Percentiles rank a stretch among this genome's conserved stretches.
phyloP scores from a whole-genome alignment of 2,329 filamentous ascomycete genomes.

The Cercospora janseana region DNA sequence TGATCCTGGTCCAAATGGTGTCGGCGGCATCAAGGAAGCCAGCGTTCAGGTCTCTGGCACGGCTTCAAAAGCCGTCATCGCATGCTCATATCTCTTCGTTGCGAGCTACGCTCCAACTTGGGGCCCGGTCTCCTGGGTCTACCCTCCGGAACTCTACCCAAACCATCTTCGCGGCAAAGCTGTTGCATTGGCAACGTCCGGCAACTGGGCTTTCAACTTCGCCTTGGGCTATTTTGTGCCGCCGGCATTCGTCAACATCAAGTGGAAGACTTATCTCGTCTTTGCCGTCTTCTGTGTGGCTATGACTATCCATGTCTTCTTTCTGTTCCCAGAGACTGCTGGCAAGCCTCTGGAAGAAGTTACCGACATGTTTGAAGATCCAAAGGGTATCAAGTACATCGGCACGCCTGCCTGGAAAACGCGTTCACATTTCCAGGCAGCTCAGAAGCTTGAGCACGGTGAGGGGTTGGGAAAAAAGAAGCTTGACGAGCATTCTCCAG shows the following conservation, averaged over 20 bases:
- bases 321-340: conserved; percentile 66
- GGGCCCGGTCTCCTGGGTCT: conserved; percentile 65
- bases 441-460: conserved; percentile 18
- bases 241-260: conserved; percentile 58
- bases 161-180: conserved; percentile 60
- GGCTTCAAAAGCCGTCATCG: conserved; percentile 49
- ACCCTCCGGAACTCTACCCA: conserved; percentile 64
- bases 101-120: conserved; percentile 57
- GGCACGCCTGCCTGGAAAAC: conserved; percentile 59
- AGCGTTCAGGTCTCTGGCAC: conserved; percentile 41
- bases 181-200: conserved; percentile 57
- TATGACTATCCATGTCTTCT: conserved; percentile 61
- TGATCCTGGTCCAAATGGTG: conserved; percentile 36
- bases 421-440: conserved; percentile 3
- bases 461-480: conserved; percentile 17
- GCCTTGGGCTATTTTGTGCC: conserved; percentile 60
- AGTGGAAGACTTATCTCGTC: conserved; percentile 62
- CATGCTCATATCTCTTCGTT: conserved; percentile 70
- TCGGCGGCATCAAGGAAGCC: conserved; percentile 43
- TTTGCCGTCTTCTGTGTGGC: conserved; percentile 68
- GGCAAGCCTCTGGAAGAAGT: conserved; percentile 77
- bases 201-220: conserved; percentile 58
- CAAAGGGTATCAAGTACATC: conserved; percentile 41
- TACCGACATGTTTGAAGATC: conserved; percentile 64
- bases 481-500: conserved; percentile 11